These are phyloP conservation scores for Debaryomyces udenii DNA, from an alignment of 1,139 yeast genomes.

Conservation along the genomic window DNA sequence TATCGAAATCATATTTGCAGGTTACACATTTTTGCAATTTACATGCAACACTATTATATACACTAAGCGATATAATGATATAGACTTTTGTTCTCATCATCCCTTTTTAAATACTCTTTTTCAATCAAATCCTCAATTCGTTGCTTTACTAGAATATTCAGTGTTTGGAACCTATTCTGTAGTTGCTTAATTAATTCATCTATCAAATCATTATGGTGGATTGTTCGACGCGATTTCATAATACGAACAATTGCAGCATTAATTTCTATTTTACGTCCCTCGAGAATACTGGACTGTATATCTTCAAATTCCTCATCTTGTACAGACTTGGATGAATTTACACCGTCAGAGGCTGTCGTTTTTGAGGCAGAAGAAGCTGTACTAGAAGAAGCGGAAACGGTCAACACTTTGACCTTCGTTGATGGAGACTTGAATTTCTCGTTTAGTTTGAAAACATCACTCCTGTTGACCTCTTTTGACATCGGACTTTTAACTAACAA, in stretches of 20 bases:
- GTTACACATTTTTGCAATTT: conserved; percentile 6
- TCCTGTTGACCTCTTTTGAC: conserved; percentile 67
- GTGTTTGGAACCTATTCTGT: conserved; percentile 67
- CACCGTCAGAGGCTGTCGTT: conserved; percentile 30
- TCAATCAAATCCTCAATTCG: conserved; percentile 82
- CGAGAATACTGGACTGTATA: conserved; percentile 34
- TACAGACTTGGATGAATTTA: conserved; percentile 40
- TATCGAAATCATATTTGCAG: conserved; percentile 3
- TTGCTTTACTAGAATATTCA: conserved; percentile 66
- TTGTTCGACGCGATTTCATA: conserved; percentile 73
- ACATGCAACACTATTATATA: conserved; percentile 1
- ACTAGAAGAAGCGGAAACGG: conserved; percentile 50
- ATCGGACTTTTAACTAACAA: conserved; percentile 72
- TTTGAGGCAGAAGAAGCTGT: conserved; percentile 27
- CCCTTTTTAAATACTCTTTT: conserved; percentile 80
- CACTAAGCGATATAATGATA: conserved; percentile 72
- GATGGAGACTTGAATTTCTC: conserved; percentile 71
- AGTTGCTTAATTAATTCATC: conserved; percentile 68
- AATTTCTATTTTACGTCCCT: conserved; percentile 60
- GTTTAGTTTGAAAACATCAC: conserved; percentile 72
- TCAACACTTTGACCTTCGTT: conserved; percentile 73
- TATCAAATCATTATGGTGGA: conserved; percentile 66
- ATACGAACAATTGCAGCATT: conserved; percentile 90
- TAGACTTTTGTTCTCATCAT: conserved; percentile 57
- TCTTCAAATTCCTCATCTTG: conserved; percentile 43